Evolutionary conservation across 352 stramenopile species (phyloP), one percentile per base, ranked within the genome.

Genomic region (Phytophthora ramorum): DNA sequence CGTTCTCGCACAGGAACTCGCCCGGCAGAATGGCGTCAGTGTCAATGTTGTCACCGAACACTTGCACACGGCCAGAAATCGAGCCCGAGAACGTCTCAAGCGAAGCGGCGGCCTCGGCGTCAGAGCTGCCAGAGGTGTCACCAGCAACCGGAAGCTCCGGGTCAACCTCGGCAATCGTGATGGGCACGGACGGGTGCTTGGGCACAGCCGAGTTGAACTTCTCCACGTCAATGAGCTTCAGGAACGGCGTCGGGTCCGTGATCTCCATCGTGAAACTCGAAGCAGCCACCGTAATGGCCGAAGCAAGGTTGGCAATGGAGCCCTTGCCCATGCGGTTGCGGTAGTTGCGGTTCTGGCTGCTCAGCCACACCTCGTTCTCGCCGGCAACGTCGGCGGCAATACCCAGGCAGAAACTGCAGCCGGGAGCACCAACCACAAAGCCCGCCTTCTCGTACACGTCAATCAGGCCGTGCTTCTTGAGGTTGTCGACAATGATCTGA

Each of bases 31-130:
- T 94, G n/a, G 86, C 88, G 56, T 96, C 88, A 51, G 88, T 96
- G 71, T 96, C 87, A 28, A 96, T 94, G 65, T 96, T 96, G 77
- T 96, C 88, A n/a, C 84, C 86, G 68, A 94, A 96, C 12, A 93
- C 83, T 57, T 94, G 88, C 16, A 83, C 76, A 49, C 83, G 84
- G 26, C 87, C 87, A 58, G 78, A 80, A 47, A 95, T 91, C 44
- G 79, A 76, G 19, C 70, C 68, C 7, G 71, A 66, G 35, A 86
- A 85, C 35, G 74, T 83, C 16, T 81, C 66, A 7, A 90, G 67
- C 9, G 66, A 72, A 5, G 64, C 71, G 7, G 69, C 79, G 8
- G 59, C 69, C 20, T 78, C 66, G 5, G 61, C 59, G 38, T 71
- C 73, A 16, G 69, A 63, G 13, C 60, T 66, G 16, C 22, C 63